Conservation (phyloP, 2,329 filamentous ascomycete genomes). For the Colletotrichum sp. region DNA sequence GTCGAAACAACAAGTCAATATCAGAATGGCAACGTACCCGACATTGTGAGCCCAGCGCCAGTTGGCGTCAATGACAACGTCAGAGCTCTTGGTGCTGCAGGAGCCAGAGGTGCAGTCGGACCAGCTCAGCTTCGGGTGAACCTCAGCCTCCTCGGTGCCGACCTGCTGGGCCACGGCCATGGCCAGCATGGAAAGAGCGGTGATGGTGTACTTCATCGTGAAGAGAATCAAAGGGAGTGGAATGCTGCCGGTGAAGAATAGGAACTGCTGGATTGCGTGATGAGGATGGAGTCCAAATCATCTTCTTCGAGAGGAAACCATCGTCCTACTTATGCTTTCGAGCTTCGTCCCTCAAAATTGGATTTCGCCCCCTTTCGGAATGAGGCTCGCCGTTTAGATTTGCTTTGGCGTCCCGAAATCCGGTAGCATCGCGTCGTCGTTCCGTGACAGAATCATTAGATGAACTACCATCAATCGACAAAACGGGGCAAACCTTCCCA, state of each 20-base stretch:
- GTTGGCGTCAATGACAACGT: slow-evolving; percentile 52
- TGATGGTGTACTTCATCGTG: slow-evolving; percentile 21
- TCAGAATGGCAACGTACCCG: slow-evolving; percentile 25
- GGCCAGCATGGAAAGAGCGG: slow-evolving; percentile 24
- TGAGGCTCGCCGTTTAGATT: slow-evolving; percentile 2
- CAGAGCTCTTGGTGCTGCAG: slow-evolving; percentile 45
- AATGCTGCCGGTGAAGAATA: not conserved
- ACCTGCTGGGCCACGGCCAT: slow-evolving; percentile 26
- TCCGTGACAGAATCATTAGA: not conserved
- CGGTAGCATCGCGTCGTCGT: not conserved
- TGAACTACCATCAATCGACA: not conserved
- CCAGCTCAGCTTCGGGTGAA: slow-evolving; percentile 30
- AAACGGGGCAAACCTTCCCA: not conserved
- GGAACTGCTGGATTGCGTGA: not conserved
- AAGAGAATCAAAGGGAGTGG: not conserved
- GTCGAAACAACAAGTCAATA: slow-evolving; percentile 38
- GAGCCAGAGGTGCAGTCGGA: slow-evolving; percentile 27
- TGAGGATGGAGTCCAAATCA: not conserved
- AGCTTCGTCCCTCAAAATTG: not conserved
- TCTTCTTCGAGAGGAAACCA: not conserved
- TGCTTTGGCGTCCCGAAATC: not conserved
- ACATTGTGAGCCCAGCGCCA: slow-evolving; percentile 53
- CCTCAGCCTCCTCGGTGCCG: slow-evolving; percentile 27
- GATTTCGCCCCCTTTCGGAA: not conserved
- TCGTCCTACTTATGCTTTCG: slow-evolving; percentile 1